phyloP scores from a whole-genome alignment of 176 grass and related monocot species.

The Aegilops longissima region DNA sequence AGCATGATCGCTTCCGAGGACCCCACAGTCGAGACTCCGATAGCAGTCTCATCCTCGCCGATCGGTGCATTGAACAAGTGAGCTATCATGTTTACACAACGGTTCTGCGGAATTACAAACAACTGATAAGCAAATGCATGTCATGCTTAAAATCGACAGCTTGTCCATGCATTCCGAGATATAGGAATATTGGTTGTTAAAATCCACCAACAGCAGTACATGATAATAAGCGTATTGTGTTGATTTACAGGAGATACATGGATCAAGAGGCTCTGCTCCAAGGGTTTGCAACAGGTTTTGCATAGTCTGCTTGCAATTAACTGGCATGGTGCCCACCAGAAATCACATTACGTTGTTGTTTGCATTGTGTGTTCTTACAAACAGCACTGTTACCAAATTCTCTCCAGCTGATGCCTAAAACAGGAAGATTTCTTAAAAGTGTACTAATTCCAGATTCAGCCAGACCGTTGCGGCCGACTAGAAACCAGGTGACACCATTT shows the following conservation, averaged over 20 bases:
- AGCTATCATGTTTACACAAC: conserved; percentile 86
- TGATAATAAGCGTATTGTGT: neutral
- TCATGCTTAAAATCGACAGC: neutral
- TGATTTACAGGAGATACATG: neutral
- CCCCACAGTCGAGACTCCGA: conserved; percentile 73
- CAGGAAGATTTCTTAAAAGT: neutral
- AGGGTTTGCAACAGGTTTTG: neutral
- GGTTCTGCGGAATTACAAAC: conserved; percentile 41
- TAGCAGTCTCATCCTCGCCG: conserved; percentile 54
- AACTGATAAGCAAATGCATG: neutral
- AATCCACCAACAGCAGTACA: neutral
- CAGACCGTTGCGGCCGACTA: neutral
- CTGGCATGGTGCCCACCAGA: neutral
- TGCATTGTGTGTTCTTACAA: neutral
- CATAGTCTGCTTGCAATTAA: neutral
- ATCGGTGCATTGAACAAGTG: conserved; percentile 73
- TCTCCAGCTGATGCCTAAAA: neutral
- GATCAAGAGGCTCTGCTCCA: neutral
- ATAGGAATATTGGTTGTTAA: neutral
- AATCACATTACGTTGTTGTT: neutral
- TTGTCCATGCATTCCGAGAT: neutral
- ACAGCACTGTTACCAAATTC: neutral
- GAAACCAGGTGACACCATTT: neutral
- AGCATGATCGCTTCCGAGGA: conserved; percentile 89
- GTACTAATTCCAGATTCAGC: neutral